phyloP scores from a whole-genome alignment of 225 moss, liverwort and hornwort species.

The Polytrichum commune region DNA sequence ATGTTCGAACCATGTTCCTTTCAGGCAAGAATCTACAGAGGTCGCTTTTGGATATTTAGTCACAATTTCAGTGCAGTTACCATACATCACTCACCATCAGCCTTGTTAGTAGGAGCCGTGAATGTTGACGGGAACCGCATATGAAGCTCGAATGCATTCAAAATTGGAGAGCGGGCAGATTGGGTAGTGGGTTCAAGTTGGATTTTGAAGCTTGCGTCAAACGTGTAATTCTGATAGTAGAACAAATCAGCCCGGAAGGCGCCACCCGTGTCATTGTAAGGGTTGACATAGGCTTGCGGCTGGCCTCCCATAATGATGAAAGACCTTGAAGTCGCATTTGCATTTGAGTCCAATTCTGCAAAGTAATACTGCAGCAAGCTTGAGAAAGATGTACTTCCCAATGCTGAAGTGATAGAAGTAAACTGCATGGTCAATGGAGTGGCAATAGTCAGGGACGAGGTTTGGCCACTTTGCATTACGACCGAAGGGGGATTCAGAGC shows the following conservation, averaged over 20 bases:
- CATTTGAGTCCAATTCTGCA: slow-evolving; percentile 5
- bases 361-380: slow-evolving; percentile 13
- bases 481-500: slow-evolving; percentile 15
- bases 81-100: slow-evolving; percentile 21
- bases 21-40: no score
- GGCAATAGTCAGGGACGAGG: not conserved
- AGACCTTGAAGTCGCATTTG: not conserved
- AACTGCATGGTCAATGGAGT: no score
- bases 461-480: slow-evolving; percentile 41
- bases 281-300: not conserved
- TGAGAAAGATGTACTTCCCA: no score
- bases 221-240: not conserved
- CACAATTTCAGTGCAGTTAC: not conserved
- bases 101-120: not conserved
- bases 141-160: slow-evolving; percentile 13
- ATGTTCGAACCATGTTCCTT: no score
- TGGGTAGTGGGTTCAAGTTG: not conserved
- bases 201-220: not conserved
- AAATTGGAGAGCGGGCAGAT: slow-evolving; percentile 16
- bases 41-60: no score
- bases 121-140: fast-evolving
- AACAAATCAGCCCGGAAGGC: not conserved
- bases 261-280: not conserved
- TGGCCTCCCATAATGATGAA: slow-evolving; percentile 9
- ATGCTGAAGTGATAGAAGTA: no score